phyloP scores from a whole-genome alignment of 371 early-diverging fungal genomes.

The Neoconidiobolus thromboides region DNA sequence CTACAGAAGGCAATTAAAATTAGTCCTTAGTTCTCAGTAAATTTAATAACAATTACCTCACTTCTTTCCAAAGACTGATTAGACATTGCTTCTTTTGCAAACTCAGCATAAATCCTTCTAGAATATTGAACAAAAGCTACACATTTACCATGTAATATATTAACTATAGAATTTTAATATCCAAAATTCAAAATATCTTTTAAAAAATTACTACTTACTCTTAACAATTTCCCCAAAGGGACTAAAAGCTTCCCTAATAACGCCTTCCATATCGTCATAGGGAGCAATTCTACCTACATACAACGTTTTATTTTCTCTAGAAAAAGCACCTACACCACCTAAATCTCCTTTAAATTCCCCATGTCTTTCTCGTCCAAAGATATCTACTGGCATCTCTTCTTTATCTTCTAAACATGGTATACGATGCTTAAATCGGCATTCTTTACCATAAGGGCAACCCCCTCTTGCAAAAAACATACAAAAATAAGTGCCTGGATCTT shows the following conservation, averaged over 20 bases:
- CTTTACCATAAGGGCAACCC: slow-evolving; percentile 49
- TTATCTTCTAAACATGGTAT: slow-evolving; percentile 41
- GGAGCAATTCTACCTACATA: slow-evolving; percentile 54
- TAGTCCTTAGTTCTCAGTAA: too few relatives aligned
- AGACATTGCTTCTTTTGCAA: slow-evolving; percentile 80
- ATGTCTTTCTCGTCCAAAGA: slow-evolving; percentile 64
- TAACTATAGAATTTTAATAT: slow-evolving; percentile 14
- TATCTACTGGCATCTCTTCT: slow-evolving; percentile 45
- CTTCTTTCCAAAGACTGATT: slow-evolving; percentile 54
- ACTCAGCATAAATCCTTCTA: slow-evolving; percentile 52
- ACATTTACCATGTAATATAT: slow-evolving; percentile 36
- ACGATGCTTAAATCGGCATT: slow-evolving; percentile 57
- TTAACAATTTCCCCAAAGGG: slow-evolving; percentile 60
- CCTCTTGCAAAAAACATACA: slow-evolving; percentile 73
- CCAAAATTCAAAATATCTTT: neutral
- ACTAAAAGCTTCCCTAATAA: slow-evolving; percentile 46
- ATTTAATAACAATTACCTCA: slow-evolving; percentile 12
- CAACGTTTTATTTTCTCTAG: slow-evolving; percentile 45
- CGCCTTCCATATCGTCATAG: slow-evolving; percentile 31
- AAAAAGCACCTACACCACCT: slow-evolving; percentile 76
- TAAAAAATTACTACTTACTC: slow-evolving; percentile 17
- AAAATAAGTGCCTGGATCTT: slow-evolving; percentile 39
- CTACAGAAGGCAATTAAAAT: too few relatives aligned
- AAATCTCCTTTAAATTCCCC: slow-evolving; percentile 67
- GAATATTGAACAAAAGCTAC: slow-evolving; percentile 67